Base-by-base conservation (phyloP, 2,329 filamentous ascomycete genomes). In the Cordyceps javanica region DNA sequence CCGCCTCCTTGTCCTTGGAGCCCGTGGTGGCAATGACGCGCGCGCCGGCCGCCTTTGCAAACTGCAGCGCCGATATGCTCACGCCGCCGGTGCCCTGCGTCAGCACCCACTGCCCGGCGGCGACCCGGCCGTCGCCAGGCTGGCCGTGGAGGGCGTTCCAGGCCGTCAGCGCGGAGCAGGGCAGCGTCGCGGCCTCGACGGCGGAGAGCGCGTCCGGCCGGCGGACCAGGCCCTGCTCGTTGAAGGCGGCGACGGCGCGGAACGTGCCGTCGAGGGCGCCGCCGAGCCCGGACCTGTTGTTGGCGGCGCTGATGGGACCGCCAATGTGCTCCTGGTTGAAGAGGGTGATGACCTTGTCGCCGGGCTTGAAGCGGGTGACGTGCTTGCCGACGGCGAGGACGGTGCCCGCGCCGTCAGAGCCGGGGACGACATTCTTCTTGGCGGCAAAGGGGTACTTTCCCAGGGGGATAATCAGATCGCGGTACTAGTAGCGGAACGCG, bases 1-100 rank as follows among this genome's bases (percentile, higher is more conserved):
- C 62, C 62, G 71, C 69, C 32, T 67, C 73, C 69, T 80, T 80
- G n/a, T 71, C 73, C 30, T 66, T 65, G 9, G 75, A 75, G 21
- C 72, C 73, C 0, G 78, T 81, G 2, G 78, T 80, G 32, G 77
- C 76, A 55, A 80, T 76, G 60, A 80, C 77, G 9, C 61, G 73
- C 6, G 77, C 77, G 45, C 78, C 77, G 4, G 74, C 75, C 1
- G 75, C 75, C 65, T 77, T 78, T 55, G 77, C 78, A 61, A 80
- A 78, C 70, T 79, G 86, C n/a, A 88, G 68, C 3, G 79, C 86
- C 59, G 87, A 87, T 60, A 88, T 77, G 61, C 78, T 82, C 8
- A 89, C 86, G 59, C 86, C 86, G 21, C 87, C 86, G 0, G 85
- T 89, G n/a, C 86, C 87, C 69, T 89, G 84, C 1, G 85, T 85